Evolutionary conservation across 2,329 filamentous ascomycete species (phyloP).

Genomic region (Penicillium sp.): DNA sequence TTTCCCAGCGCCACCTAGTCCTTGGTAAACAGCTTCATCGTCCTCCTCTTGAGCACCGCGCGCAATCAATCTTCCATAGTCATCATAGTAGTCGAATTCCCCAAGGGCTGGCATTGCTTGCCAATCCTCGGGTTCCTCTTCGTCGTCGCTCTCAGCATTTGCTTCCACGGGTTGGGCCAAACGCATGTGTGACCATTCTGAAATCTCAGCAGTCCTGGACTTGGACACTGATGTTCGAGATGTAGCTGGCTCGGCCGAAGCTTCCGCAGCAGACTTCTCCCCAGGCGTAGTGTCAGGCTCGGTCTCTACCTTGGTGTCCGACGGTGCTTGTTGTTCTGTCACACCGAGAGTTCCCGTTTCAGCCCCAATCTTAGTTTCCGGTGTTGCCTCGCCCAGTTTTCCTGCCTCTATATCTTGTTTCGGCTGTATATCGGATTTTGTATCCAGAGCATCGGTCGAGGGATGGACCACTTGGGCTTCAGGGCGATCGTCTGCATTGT

Average conservation of each 20-base stretch:
- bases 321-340: slow-evolving; percentile 2
- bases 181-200: slow-evolving; percentile 91
- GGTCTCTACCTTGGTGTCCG: slow-evolving; percentile 4
- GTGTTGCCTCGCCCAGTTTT: neutral
- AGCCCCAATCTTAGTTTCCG: neutral
- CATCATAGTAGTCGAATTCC: slow-evolving; percentile 92
- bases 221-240: slow-evolving; percentile 21
- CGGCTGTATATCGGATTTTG: neutral
- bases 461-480: neutral
- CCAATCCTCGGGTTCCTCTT: slow-evolving; percentile 71
- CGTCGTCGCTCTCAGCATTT: slow-evolving; percentile 46
- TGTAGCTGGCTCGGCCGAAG: slow-evolving; percentile 3
- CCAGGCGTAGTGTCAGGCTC: slow-evolving; percentile 3
- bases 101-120: slow-evolving; percentile 93
- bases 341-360: neutral
- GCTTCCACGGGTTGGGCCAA: slow-evolving; percentile 54
- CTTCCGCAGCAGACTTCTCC: slow-evolving; percentile 8
- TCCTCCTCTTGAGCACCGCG: slow-evolving; percentile 71
- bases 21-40: slow-evolving; percentile 71
- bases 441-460: neutral
- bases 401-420: neutral
- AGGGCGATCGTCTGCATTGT: neutral
- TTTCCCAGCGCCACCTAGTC: slow-evolving; percentile 84
- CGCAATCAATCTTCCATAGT: slow-evolving; percentile 84
- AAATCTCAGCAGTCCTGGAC: slow-evolving; percentile 48